Percentiles rank a stretch among this genome's conserved stretches.
Evolutionary conservation across 2,329 filamentous ascomycete species (phyloP).

Genomic region (Chaetomium sp.): DNA sequence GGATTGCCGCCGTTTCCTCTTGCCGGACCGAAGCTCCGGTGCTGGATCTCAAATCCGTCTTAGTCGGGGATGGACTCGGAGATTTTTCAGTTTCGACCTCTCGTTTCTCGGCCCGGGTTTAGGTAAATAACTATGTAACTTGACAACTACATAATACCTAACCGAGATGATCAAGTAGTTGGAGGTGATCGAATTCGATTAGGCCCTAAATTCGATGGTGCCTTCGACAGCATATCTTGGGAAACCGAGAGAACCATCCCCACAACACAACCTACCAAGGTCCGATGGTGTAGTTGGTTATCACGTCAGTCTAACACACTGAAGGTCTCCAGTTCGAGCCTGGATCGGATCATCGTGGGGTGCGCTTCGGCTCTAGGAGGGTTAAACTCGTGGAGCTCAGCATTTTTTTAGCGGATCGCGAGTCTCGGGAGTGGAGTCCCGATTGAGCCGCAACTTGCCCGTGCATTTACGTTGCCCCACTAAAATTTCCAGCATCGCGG

Average conservation of each 20-base stretch:
- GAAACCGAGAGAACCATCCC: too few relatives aligned
- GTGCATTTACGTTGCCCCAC: slow-evolving; percentile 13
- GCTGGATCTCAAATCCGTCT: too few relatives aligned
- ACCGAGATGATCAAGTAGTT: not conserved
- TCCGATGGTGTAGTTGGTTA: slow-evolving; percentile 48
- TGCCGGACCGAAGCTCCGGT: too few relatives aligned
- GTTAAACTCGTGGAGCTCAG: not conserved
- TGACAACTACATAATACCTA: too few relatives aligned
- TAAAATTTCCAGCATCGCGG: slow-evolving; percentile 30
- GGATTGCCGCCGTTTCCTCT: too few relatives aligned
- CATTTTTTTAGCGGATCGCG: not conserved
- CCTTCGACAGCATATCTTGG: not conserved
- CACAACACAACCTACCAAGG: slow-evolving; percentile 15
- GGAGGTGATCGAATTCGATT: not conserved
- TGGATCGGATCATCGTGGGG: slow-evolving; percentile 32
- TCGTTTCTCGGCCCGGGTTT: too few relatives aligned
- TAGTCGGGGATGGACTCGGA: too few relatives aligned
- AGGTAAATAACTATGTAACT: too few relatives aligned
- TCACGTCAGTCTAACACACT: slow-evolving; percentile 52
- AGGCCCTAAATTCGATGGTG: not conserved
- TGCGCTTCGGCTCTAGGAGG: not conserved
- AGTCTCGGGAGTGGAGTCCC: not conserved
- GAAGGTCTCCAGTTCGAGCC: slow-evolving; percentile 41
- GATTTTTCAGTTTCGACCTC: too few relatives aligned
- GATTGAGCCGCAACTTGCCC: not conserved